Evolutionary conservation across 306 rosid genomes (phyloP).

Genomic region (Fragaria iinumae): DNA sequence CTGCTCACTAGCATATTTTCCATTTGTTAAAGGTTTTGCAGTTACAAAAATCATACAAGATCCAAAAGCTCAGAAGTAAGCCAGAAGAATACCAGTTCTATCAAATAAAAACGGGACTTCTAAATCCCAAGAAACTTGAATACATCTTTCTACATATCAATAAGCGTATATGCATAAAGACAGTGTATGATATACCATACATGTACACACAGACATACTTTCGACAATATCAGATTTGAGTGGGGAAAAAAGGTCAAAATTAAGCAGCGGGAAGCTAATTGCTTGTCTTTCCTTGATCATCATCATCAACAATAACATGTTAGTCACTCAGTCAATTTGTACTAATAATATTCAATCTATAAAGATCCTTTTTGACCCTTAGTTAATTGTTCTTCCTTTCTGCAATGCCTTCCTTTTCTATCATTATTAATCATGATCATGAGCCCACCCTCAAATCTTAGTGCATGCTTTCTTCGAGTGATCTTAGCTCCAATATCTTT

Average conservation of each 20-base stretch:
- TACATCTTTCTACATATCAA: neutral
- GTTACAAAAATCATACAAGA: constrained; percentile 25
- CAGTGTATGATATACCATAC: neutral
- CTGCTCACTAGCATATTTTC: neutral
- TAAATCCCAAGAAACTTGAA: neutral
- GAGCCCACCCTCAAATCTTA: neutral
- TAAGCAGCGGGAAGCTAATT: constrained; percentile 9
- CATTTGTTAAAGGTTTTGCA: constrained; percentile 4
- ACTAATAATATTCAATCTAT: neutral
- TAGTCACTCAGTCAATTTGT: neutral
- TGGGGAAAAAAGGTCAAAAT: neutral
- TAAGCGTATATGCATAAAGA: neutral
- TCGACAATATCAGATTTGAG: neutral
- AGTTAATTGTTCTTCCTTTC: constrained; percentile 4
- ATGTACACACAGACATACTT: neutral
- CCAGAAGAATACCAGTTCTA: neutral
- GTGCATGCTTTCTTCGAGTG: neutral
- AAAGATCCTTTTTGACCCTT: neutral
- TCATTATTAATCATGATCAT: neutral
- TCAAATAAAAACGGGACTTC: neutral
- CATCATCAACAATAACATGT: neutral
- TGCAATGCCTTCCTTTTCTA: neutral
- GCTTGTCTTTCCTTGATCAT: neutral
- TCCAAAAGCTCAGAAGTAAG: constrained; percentile 14
- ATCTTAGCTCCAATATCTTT: neutral